Base-by-base conservation (phyloP, 2,329 filamentous ascomycete species). In the Calonectria honghensis region DNA sequence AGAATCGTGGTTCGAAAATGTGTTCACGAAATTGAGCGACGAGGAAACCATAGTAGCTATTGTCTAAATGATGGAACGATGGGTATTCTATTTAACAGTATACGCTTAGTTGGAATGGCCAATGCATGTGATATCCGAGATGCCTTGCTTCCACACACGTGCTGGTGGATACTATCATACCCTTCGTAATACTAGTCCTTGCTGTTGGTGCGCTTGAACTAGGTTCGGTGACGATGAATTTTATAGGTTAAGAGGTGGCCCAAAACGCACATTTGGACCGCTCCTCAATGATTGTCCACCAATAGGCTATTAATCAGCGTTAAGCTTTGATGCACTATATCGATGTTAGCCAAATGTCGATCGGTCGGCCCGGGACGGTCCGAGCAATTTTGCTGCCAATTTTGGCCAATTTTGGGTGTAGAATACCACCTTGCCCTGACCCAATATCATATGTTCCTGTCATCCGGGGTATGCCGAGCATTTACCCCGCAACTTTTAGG, bases 301-400 rank as follows among this genome's bases (percentile, higher is more conserved):
- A 63, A 63, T 63, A 31, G 37, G 35, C 57, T 39, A 20, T 39
- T 39, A 7, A 37, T 29, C 24, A 31, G 16, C 2, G 35, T 18
- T 63, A 41, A 39, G 24, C 32, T 31, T 39, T 29, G 35, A 14
- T 14, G 57, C 57, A 48, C 57, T 41, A 41, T 27, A 63, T 59
- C 13, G 35, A 63, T 11, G 37, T 41, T 63, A 27, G 37, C 35
- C 57, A 41, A 29, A 63, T 41, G 57, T 41, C 37, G 57, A 65
- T 68, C 51, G 29, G 16, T 68, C 66, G 66, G 66, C 16, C 66
- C 66, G 66, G 39, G 37, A 68, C 66, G 66, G 66, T 20, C 66
- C 66, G 66, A 68, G 39, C 10, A 61, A 29, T 37, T 59, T n/a
- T 39, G 48, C 66, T 24, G 10, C 35, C 51, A 45, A 32, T 27